A percentile compares a stretch with the other conserved stretches of the same genome.
Conservation (phyloP, 768 basidiomycete species). For the Fomitopsis pulvina region DNA sequence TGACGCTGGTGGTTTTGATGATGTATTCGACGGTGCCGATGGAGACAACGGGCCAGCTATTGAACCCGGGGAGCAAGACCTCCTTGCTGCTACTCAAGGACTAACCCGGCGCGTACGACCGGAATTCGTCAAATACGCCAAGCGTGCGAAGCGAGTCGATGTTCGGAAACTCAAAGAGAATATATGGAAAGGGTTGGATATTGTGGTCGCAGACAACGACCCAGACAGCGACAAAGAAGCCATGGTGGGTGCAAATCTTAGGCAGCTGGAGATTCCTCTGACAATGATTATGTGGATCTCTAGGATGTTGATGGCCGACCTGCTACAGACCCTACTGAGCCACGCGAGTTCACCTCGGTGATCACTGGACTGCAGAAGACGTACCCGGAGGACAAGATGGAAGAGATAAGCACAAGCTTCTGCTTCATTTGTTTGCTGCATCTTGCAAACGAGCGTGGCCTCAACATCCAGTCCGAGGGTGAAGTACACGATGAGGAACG, state of each 20-base stretch:
- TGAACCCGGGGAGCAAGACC: slow-evolving; percentile 78
- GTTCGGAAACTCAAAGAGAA: slow-evolving; percentile 96
- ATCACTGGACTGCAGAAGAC: slow-evolving; percentile 73
- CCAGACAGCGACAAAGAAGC: slow-evolving; percentile 32
- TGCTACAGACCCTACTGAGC: slow-evolving; percentile 59
- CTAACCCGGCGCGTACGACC: slow-evolving; percentile 76
- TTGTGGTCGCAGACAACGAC: slow-evolving; percentile 44
- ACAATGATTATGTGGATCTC: not conserved
- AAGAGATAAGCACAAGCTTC: slow-evolving; percentile 97
- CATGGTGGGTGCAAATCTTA: slow-evolving; percentile 14
- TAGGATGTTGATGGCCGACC: slow-evolving; percentile 50
- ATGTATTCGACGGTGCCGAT: slow-evolving; percentile 55
- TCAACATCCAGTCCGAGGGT: slow-evolving; percentile 62
- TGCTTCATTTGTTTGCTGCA: slow-evolving; percentile 98
- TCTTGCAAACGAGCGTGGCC: slow-evolving; percentile 92
- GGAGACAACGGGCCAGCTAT: slow-evolving; percentile 27
- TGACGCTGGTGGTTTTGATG: slow-evolving; percentile 59
- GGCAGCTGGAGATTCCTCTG: not conserved
- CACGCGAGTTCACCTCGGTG: slow-evolving; percentile 70
- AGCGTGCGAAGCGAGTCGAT: slow-evolving; percentile 93
- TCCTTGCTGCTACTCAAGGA: slow-evolving; percentile 75
- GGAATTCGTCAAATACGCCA: slow-evolving; percentile 89
- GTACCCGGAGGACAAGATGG: slow-evolving; percentile 92
- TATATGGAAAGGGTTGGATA: slow-evolving; percentile 91
- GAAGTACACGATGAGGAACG: slow-evolving; percentile 31